Percentiles rank a stretch among this genome's conserved stretches.
Conservation (phyloP, 2,329 filamentous ascomycete genomes). For the Aspergillus luchuensis region DNA sequence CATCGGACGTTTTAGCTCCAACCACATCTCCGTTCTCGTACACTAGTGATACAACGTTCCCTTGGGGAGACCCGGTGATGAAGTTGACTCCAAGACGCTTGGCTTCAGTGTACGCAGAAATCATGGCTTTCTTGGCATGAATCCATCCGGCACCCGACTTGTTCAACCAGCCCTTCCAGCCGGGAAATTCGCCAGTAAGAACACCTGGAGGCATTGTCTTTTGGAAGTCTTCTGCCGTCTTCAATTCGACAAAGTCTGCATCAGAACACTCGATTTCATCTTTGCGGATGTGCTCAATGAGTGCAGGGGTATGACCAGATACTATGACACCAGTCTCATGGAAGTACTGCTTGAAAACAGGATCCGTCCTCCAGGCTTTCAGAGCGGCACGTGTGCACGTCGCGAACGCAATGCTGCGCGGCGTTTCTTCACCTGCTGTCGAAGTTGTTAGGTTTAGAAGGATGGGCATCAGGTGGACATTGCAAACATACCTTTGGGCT, state of each 20-base stretch:
- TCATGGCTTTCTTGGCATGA: slow-evolving; percentile 53
- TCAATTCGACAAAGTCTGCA: slow-evolving; percentile 37
- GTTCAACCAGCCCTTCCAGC: slow-evolving; percentile 54
- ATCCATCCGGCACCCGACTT: slow-evolving; percentile 54
- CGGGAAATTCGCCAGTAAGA: slow-evolving; percentile 52
- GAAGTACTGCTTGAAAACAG: slow-evolving; percentile 49
- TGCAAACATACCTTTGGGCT: slow-evolving; percentile 36
- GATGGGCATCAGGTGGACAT: too few species aligned
- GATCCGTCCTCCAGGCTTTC: slow-evolving; percentile 48
- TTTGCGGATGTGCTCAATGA: slow-evolving; percentile 42
- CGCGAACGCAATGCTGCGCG: slow-evolving; percentile 25
- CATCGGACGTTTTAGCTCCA: slow-evolving; percentile 50
- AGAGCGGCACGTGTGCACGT: slow-evolving; percentile 33
- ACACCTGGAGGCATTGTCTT: slow-evolving; percentile 56
- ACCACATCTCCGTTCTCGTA: slow-evolving; percentile 42
- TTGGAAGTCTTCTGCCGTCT: slow-evolving; percentile 50
- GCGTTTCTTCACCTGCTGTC: slow-evolving; percentile 19
- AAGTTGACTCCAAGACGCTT: slow-evolving; percentile 51
- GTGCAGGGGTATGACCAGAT: slow-evolving; percentile 45
- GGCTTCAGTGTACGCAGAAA: slow-evolving; percentile 50
- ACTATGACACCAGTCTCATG: slow-evolving; percentile 48
- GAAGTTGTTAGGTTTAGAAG: slow-evolving; percentile 2
- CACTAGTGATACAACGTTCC: slow-evolving; percentile 44
- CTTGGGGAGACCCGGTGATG: slow-evolving; percentile 44
- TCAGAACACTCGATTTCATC: slow-evolving; percentile 37